Percentiles rank a stretch among this genome's conserved stretches.
These are phyloP conservation scores for Iris pallida DNA, from an alignment of 116 monocot genomes.

Conservation along the genomic window DNA sequence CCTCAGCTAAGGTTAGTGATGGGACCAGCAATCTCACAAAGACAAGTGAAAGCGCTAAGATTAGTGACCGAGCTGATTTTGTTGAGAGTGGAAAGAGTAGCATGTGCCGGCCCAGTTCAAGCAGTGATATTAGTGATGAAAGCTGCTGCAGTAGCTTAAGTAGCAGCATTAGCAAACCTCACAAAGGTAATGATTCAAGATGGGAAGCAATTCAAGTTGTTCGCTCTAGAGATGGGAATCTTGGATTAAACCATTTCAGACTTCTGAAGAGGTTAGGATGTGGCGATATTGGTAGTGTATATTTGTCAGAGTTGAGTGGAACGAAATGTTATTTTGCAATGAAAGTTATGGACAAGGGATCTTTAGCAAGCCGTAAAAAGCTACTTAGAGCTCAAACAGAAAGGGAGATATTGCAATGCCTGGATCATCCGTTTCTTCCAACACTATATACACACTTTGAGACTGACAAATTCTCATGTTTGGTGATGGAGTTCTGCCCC, in stretches of 20 bases:
- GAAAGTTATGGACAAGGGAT: slow-evolving; percentile 79
- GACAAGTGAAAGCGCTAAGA: slow-evolving; percentile 45
- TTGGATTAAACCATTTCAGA: slow-evolving; percentile 60
- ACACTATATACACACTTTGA: slow-evolving; percentile 73
- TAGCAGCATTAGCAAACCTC: slow-evolving; percentile 53
- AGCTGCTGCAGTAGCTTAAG: slow-evolving; percentile 48
- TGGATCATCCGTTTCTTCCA: slow-evolving; percentile 81
- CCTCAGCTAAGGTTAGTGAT: slow-evolving; percentile 51
- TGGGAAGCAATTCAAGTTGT: slow-evolving; percentile 61
- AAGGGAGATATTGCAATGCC: slow-evolving; percentile 57
- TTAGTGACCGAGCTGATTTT: slow-evolving; percentile 32
- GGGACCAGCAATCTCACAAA: slow-evolving; percentile 37
- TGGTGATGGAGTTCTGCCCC: slow-evolving; percentile 79
- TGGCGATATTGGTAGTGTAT: slow-evolving; percentile 78
- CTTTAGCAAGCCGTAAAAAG: slow-evolving; percentile 59
- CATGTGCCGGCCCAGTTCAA: slow-evolving; percentile 51
- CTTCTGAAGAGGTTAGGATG: slow-evolving; percentile 57
- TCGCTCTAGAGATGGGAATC: slow-evolving; percentile 30
- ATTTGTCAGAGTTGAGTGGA: slow-evolving; percentile 63
- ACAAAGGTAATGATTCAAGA: slow-evolving; percentile 60
- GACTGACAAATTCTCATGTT: slow-evolving; percentile 69
- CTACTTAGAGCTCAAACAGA: slow-evolving; percentile 63
- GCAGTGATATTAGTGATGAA: slow-evolving; percentile 60
- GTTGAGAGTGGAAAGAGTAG: slow-evolving; percentile 61
- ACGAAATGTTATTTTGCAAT: slow-evolving; percentile 65